Evolutionary conservation across 371 early-diverging fungal genomes (phyloP), one percentile per base, ranked within the genome.

Genomic region (Globomyces sp.): DNA sequence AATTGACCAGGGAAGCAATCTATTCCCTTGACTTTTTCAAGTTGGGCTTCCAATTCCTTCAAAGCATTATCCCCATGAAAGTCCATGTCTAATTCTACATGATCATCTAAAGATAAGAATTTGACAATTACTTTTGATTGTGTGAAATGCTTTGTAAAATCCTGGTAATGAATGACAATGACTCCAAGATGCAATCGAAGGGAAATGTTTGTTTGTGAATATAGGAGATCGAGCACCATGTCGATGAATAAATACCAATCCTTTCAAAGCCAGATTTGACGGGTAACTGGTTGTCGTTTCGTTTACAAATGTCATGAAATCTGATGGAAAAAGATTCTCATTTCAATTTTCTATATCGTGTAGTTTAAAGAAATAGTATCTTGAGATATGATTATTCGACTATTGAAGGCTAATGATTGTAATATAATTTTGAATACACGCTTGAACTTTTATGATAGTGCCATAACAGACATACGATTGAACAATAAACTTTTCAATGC

Each of bases 1-100:
- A 92, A 78, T 71, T 92, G 92, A 5, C 92, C 91, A 68, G 76
- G 85, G 40, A 77, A 81, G 63, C 90, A 57, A 57, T 3, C 1
- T 41, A 13, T 40, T 4, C 10, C 39, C 13, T 57, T 57, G 9
- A 57, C 57, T 36, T 57, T 41, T 41, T 41, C 41, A 34, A 57
- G 2, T 9, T 41, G 57, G 9, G 34, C 36, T 41, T 40, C 9
- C 57, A 57, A n/a, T 40, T 57, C 57, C 34, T 57, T 36, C 40
- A 9, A 13, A 39, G 24, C 52, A 51, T 24, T 51, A 24, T 6
- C 24, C 24, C 52, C 52, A 51, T 24, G 24, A 24, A 51, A 51
- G 11, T 51, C 52, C 5, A 51, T 24, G 34, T 51, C 52, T 34
- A 51, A 11, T 11, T 51, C 52, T 5, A 24, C 24, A 51, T 51